A percentile compares a stretch with the other conserved stretches of the same genome.
phyloP scores from a whole-genome alignment of 495 filamentous ascomycete species.

The Schizothecium vesticola region DNA sequence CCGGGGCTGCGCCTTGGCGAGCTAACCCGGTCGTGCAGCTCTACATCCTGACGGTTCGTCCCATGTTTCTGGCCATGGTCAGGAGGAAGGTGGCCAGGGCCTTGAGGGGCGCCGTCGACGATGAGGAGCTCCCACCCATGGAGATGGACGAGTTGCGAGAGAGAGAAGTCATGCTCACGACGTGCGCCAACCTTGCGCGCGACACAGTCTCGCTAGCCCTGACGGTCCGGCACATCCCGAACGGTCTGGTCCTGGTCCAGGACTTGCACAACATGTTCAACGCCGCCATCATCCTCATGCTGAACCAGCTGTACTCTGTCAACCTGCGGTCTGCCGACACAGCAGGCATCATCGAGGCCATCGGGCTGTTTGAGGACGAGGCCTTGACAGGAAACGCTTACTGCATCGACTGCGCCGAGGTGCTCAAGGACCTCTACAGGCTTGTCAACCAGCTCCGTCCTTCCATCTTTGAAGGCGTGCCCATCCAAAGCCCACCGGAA shows the following conservation, averaged over 20 bases:
- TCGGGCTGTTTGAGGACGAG: constrained; percentile 25
- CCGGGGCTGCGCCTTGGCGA: background rate
- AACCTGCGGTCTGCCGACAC: constrained; percentile 22
- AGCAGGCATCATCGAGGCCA: constrained; percentile 26
- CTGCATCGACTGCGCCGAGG: constrained; percentile 22
- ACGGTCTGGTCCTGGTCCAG: constrained; percentile 20
- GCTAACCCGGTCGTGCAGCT: constrained; percentile 24
- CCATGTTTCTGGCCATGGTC: constrained; percentile 35
- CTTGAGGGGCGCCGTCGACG: background rate
- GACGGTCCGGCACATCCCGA: constrained; percentile 11
- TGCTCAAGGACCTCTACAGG: constrained; percentile 21
- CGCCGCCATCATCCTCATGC: constrained; percentile 37
- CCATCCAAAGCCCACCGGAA: background rate
- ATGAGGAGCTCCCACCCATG: background rate
- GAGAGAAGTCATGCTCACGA: constrained; percentile 16
- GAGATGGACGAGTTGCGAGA: background rate
- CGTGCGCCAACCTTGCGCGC: constrained; percentile 31
- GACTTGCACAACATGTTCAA: constrained; percentile 43
- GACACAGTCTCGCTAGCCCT: constrained; percentile 31
- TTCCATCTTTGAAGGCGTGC: constrained; percentile 13
- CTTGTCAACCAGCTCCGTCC: constrained; percentile 22
- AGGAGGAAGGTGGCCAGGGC: constrained; percentile 30
- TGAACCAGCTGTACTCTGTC: constrained; percentile 31
- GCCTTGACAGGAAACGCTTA: constrained; percentile 22
- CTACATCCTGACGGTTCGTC: constrained; percentile 36